These are phyloP conservation scores for Marasmius oreades DNA, from an alignment of 1,284 basidiomycete genomes.

Conservation along the genomic window DNA sequence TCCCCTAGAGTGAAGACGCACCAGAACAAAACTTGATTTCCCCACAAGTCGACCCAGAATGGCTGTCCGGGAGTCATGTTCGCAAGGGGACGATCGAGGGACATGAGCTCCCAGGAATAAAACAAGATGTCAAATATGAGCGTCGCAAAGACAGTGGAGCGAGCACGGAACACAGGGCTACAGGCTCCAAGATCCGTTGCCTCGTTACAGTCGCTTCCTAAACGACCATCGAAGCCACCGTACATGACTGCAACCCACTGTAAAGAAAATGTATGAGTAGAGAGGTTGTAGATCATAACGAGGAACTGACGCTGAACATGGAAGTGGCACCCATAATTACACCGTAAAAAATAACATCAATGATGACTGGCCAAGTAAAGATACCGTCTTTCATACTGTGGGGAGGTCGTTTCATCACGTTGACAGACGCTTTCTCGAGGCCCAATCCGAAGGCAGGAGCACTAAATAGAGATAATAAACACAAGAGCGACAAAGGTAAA, in stretches of 20 bases:
- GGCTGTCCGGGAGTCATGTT: slow-evolving; percentile 31
- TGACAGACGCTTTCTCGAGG: slow-evolving; percentile 50
- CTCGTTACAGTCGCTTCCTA: slow-evolving; percentile 50
- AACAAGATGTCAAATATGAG: slow-evolving; percentile 47
- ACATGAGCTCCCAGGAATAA: slow-evolving; percentile 40
- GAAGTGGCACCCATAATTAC: slow-evolving; percentile 49
- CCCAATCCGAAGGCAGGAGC: slow-evolving; percentile 59
- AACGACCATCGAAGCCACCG: slow-evolving; percentile 43
- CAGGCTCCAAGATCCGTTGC: slow-evolving; percentile 28
- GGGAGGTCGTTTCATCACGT: slow-evolving; percentile 60
- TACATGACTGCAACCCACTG: slow-evolving; percentile 37
- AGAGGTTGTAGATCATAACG: background rate
- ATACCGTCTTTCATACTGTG: slow-evolving; percentile 42
- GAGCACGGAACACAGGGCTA: slow-evolving; percentile 47
- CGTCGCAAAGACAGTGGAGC: slow-evolving; percentile 50
- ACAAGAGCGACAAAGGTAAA: background rate
- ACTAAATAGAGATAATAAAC: slow-evolving; percentile 20
- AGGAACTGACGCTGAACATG: slow-evolving; percentile 3
- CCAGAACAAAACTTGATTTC: slow-evolving; percentile 55
- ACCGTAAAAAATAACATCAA: slow-evolving; percentile 64
- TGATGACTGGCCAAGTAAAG: slow-evolving; percentile 45
- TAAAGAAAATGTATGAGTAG: background rate
- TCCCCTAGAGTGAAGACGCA: slow-evolving; percentile 23
- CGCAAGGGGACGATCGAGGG: slow-evolving; percentile 35
- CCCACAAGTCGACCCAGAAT: slow-evolving; percentile 46